These are phyloP conservation scores for Fennellomyces sp. DNA, from an alignment of 371 early-diverging fungal genomes.

Conservation along the genomic window DNA sequence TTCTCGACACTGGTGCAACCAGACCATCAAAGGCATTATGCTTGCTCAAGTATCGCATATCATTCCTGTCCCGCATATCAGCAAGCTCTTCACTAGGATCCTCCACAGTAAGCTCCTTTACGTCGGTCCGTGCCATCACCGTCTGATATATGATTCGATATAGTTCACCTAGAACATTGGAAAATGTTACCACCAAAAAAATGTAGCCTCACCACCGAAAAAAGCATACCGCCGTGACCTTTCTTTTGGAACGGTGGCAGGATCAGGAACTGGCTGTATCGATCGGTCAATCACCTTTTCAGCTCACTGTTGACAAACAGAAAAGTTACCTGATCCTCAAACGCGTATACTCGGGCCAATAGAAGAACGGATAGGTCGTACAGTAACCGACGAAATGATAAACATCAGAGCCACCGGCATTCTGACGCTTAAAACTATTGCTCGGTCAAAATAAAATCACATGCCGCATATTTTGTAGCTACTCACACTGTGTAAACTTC, in stretches of 20 bases:
- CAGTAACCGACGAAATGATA: conserved; percentile 84
- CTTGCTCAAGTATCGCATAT: conserved; percentile 66
- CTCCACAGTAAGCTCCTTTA: conserved; percentile 82
- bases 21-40: conserved; percentile 65
- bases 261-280: conserved; percentile 83
- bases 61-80: conserved; percentile 85
- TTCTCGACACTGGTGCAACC: conserved; percentile 56
- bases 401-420: conserved; percentile 11
- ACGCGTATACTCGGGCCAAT: conserved; percentile 78
- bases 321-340: conserved; percentile 75
- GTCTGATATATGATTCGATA: conserved; percentile 70
- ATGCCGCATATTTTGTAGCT: not conserved
- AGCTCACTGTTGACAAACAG: not conserved
- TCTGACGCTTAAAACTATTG: conserved; percentile 34
- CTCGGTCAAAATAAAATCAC: too few species aligned
- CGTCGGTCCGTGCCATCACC: conserved; percentile 53
- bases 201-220: not conserved
- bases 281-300: not conserved
- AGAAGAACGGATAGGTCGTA: conserved; percentile 82
- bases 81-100: conserved; percentile 90
- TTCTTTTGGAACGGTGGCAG: conserved; percentile 85
- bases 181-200: not conserved
- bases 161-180: conserved; percentile 40
- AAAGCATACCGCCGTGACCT: conserved; percentile 77
- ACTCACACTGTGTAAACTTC: conserved; percentile 71